These are phyloP conservation scores for Microstegium vimineum DNA, from an alignment of 176 grass and related monocot genomes.

Conservation along the genomic window DNA sequence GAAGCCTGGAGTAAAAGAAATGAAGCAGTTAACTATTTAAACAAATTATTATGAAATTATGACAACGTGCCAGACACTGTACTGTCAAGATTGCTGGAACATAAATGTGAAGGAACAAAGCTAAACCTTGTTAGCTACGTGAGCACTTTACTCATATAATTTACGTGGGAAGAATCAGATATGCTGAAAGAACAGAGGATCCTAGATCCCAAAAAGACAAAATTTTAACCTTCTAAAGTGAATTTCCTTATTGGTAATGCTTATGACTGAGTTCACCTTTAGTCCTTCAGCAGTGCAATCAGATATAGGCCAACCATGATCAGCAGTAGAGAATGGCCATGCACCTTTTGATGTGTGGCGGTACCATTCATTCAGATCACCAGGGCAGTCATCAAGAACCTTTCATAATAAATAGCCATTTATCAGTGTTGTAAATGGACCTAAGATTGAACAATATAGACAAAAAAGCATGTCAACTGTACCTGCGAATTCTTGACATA, in stretches of 20 bases:
- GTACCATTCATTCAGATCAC: constrained; percentile 70
- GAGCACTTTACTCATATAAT: background rate
- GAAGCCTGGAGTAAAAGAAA: constrained; percentile 48
- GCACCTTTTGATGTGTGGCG: constrained; percentile 96
- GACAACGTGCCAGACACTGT: background rate
- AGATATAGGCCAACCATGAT: constrained; percentile 93
- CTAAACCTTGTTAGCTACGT: background rate
- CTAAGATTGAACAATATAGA: background rate
- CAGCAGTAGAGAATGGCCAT: constrained; percentile 86
- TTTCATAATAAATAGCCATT: constrained; percentile 34
- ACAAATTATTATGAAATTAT: background rate
- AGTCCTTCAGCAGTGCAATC: constrained; percentile 93
- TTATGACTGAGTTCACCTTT: constrained; percentile 39
- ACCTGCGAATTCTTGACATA: constrained; percentile 76
- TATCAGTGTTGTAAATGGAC: background rate
- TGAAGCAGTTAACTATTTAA: background rate
- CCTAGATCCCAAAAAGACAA: background rate
- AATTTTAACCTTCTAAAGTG: background rate
- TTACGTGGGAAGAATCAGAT: background rate
- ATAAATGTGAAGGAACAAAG: background rate
- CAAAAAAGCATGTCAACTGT: background rate
- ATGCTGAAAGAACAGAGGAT: background rate
- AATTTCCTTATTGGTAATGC: background rate
- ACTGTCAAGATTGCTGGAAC: background rate
- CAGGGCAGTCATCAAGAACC: constrained; percentile 77